These are phyloP conservation scores for Rhynchospora tenuis DNA, from an alignment of 176 grass and related monocot genomes.

Conservation along the genomic window DNA sequence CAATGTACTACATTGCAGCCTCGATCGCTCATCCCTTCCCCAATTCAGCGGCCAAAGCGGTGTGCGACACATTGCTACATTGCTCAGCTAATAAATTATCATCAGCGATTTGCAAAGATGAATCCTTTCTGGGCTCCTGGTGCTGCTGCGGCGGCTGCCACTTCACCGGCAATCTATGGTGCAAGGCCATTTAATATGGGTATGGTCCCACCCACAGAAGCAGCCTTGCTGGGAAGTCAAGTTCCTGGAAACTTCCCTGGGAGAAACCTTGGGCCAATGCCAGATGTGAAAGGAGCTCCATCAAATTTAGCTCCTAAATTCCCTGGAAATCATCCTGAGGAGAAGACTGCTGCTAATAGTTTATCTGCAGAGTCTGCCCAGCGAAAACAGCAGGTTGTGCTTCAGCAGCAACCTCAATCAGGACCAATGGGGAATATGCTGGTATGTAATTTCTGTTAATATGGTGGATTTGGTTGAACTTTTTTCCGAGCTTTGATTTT, in stretches of 20 bases:
- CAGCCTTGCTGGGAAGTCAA: conserved; percentile 50
- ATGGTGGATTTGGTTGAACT: neutral
- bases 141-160: neutral
- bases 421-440: conserved; percentile 48
- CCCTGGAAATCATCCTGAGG: conserved; percentile 42
- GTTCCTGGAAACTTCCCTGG: conserved; percentile 74
- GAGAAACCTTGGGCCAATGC: conserved; percentile 38
- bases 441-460: conserved; percentile 28
- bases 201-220: conserved; percentile 48
- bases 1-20: conserved; percentile 39
- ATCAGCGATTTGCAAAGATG: conserved; percentile 67
- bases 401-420: conserved; percentile 61
- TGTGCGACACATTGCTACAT: conserved; percentile 85
- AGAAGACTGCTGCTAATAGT: conserved; percentile 44
- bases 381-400: conserved; percentile 58
- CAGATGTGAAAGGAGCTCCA: conserved; percentile 42
- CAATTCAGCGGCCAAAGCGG: conserved; percentile 50
- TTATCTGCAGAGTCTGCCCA: conserved; percentile 47
- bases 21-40: conserved; percentile 35
- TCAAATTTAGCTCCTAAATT: conserved; percentile 27
- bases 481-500: neutral
- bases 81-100: conserved; percentile 63
- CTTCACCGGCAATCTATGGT: conserved; percentile 52
- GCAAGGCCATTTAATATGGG: conserved; percentile 58
- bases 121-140: conserved; percentile 65